Percentiles rank a stretch among this genome's conserved stretches.
Conservation (phyloP, 2,329 filamentous ascomycete species). For the Hypomyces perniciosus region DNA sequence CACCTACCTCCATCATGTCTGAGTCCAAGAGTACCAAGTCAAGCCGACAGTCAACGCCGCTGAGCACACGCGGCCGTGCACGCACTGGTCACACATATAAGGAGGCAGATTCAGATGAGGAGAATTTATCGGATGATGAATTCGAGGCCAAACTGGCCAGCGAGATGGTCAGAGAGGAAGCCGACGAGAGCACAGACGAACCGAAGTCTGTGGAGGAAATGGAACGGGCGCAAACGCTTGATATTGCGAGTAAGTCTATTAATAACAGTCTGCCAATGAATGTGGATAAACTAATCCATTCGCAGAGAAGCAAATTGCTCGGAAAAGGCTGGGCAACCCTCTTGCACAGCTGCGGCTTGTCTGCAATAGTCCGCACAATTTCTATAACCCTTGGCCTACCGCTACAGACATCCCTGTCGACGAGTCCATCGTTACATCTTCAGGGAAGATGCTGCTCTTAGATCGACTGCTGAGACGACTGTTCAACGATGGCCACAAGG, state of each 20-base stretch:
- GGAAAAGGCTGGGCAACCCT: slow-evolving; percentile 89
- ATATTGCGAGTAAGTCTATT: slow-evolving; percentile 61
- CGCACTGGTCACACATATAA: slow-evolving; percentile 45
- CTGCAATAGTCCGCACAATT: slow-evolving; percentile 93
- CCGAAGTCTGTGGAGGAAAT: slow-evolving; percentile 51
- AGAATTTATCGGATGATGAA: slow-evolving; percentile 67
- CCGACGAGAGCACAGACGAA: slow-evolving; percentile 26
- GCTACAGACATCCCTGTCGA: slow-evolving; percentile 58
- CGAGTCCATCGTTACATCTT: slow-evolving; percentile 76
- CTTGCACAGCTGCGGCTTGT: slow-evolving; percentile 86
- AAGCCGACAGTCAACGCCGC: slow-evolving; percentile 69
- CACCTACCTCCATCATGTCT: slow-evolving; percentile 27
- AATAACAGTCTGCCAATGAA: not conserved
- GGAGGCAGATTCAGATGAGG: slow-evolving; percentile 54
- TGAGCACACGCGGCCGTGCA: slow-evolving; percentile 45
- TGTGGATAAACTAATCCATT: slow-evolving; percentile 20
- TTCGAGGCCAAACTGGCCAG: slow-evolving; percentile 75
- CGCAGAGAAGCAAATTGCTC: slow-evolving; percentile 72
- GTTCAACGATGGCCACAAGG: slow-evolving; percentile 72
- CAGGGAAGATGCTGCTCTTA: slow-evolving; percentile 92
- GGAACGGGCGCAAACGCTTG: slow-evolving; percentile 60
- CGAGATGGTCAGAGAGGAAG: slow-evolving; percentile 44
- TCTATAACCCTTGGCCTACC: slow-evolving; percentile 82
- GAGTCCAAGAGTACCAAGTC: slow-evolving; percentile 66
- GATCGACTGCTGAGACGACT: slow-evolving; percentile 77